Evolutionary conservation across 352 stramenopile species (phyloP), one percentile per base, ranked within the genome.

Genomic region (Phytophthora uliginosa): DNA sequence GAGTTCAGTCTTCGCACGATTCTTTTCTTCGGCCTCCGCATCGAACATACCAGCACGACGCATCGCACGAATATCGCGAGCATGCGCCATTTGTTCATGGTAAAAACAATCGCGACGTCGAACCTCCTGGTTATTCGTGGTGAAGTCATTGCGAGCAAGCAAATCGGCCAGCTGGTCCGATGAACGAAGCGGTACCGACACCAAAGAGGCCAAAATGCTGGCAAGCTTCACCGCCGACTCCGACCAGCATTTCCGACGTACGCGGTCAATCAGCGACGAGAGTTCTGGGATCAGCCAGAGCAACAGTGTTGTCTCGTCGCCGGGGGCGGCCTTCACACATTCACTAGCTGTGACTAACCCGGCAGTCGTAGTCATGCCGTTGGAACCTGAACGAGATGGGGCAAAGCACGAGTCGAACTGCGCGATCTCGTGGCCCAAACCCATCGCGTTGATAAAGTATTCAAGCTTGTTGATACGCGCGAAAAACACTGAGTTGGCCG

Each of bases 381-480:
- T 88, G 4, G 80, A 78, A 12, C 74, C 66, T 8, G 72, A 74
- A 15, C 84, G 73, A 53, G 80, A 89, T 18, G 87, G 87, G 3
- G 85, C 88, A 61, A 95, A 95, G 24, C 83, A 88, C 22, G 87
- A 93, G 45, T 93, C 85, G 51, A 89, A 91, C 65, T 93, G 85
- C 38, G 85, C 82, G 22, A 82, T 82, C 26, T 95, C 88, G 22
- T 90, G 84, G 4, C 85, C 86, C 15, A 96, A 71, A 8, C 85
- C 83, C 84, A 96, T 91, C 0, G 85, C 81, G 52, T 96, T 90
- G 28, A 94, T 84, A 67, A 94, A 96, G 69, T 96, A 95, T 66
- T 95, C 89, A 4, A 96, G 76, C 66, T 95, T 94, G 74, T 92
- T 93, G 52, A 95, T 87, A 12, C 83, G 84, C 18, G 84, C 78